These are phyloP conservation scores for Cardiosporidium cionae DNA, from an alignment of 169 alveolate species.

Conservation along the genomic window DNA sequence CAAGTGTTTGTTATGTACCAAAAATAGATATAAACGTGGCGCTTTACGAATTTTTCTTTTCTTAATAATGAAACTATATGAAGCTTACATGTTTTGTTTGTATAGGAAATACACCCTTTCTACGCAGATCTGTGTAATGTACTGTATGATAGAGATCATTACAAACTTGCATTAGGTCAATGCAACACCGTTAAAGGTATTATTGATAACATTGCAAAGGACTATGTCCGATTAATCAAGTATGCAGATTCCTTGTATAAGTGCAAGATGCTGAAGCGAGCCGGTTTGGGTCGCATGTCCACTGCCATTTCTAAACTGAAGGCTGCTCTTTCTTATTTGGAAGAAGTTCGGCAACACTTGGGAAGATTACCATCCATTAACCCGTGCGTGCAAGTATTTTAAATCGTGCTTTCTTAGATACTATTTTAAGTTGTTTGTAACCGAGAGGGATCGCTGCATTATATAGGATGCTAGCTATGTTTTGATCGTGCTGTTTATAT, in stretches of 20 bases:
- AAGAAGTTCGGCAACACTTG: constrained; percentile 96
- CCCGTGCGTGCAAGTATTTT: constrained; percentile 70
- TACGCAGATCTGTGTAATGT: constrained; percentile 95
- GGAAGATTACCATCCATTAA: constrained; percentile 91
- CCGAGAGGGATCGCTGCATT: no score
- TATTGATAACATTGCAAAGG: constrained; percentile 89
- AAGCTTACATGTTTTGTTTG: no score
- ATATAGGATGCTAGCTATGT: no score
- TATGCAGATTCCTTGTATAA: constrained; percentile 93
- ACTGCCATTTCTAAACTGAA: constrained; percentile 87
- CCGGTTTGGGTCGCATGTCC: constrained; percentile 97
- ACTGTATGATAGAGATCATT: constrained; percentile 97
- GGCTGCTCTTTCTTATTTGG: constrained; percentile 88
- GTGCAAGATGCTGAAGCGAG: constrained; percentile 93
- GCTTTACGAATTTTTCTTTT: no score
- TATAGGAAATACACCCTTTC: constrained; percentile 95
- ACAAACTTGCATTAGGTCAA: constrained; percentile 96
- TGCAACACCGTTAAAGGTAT: constrained; percentile 83
- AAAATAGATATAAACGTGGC: no score
- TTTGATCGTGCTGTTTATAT: no score
- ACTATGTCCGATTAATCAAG: constrained; percentile 90
- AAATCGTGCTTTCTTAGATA: no score
- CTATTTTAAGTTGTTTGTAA: no score
- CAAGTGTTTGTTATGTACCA: no score
- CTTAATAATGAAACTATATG: no score